Conservation (phyloP, 2,329 filamentous ascomycete species). For the Aspergillus aculeatus region DNA sequence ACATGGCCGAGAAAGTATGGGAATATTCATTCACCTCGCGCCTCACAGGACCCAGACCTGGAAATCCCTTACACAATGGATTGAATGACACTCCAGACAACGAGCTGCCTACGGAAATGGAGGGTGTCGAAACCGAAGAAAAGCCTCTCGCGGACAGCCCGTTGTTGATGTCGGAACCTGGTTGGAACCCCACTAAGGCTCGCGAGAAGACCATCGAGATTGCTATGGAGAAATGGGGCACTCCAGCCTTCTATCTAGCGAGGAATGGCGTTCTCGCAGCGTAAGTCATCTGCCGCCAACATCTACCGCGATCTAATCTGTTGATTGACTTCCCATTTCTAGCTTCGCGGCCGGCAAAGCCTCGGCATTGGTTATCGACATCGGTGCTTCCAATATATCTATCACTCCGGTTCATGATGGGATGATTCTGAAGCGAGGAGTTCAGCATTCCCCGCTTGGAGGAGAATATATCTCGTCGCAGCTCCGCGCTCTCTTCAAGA, state of each 20-base stretch:
- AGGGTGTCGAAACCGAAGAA: conserved; percentile 62
- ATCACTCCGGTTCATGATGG: conserved; percentile 92
- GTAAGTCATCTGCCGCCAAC: conserved; percentile 38
- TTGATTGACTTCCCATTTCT: conserved; percentile 9
- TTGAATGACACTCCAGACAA: conserved; percentile 66
- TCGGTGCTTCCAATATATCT: conserved; percentile 83
- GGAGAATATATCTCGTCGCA: conserved; percentile 90
- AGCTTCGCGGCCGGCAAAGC: conserved; percentile 88
- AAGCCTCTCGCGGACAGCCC: conserved; percentile 87
- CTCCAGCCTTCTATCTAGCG: conserved; percentile 90
- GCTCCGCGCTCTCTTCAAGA: conserved; percentile 75
- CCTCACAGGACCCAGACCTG: conserved; percentile 73
- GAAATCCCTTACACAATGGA: conserved; percentile 71
- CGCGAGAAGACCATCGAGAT: conserved; percentile 94
- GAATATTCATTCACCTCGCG: conserved; percentile 88
- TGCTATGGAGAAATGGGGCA: conserved; percentile 95
- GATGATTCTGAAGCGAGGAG: conserved; percentile 85
- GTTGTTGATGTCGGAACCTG: conserved; percentile 87
- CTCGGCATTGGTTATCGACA: conserved; percentile 86
- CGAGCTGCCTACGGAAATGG: conserved; percentile 60
- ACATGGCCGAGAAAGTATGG: conserved; percentile 84
- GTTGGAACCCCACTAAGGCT: conserved; percentile 85
- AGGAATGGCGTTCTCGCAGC: conserved; percentile 85
- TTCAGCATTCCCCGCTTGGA: conserved; percentile 79
- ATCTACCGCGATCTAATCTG: not conserved